A percentile compares a stretch with the other conserved stretches of the same genome.
These are phyloP conservation scores for Sarcocystis neurona DNA, from an alignment of 169 alveolate species.

Conservation along the genomic window DNA sequence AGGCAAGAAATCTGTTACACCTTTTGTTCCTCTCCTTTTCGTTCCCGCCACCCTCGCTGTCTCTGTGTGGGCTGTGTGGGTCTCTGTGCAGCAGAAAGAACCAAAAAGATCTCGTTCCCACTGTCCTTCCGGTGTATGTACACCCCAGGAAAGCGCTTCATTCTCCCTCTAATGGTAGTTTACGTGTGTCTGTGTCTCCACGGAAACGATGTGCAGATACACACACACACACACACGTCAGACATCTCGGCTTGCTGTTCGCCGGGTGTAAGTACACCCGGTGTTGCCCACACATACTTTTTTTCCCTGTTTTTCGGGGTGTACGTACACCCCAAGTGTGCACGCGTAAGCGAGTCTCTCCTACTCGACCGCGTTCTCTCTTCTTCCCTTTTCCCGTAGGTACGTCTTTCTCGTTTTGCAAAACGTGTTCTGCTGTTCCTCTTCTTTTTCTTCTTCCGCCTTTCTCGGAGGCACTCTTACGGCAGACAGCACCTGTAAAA, in stretches of 20 bases:
- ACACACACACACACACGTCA: no score
- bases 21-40: neutral
- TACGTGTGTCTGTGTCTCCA: no score
- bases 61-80: no score
- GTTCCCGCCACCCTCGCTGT: neutral
- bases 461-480: no score
- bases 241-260: neutral
- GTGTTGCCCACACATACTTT: neutral
- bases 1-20: neutral
- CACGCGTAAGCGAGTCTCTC: neutral
- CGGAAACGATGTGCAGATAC: no score
- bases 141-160: no score
- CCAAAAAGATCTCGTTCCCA: no score
- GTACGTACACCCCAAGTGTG: neutral
- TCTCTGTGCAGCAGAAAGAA: no score
- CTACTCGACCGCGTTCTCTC: neutral
- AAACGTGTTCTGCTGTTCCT: neutral
- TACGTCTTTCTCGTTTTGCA: neutral
- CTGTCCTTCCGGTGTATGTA: no score
- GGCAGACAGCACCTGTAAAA: no score
- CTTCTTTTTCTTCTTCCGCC: neutral
- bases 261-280: neutral
- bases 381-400: neutral
- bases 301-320: neutral
- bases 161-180: no score